Percentiles rank a stretch among this genome's conserved stretches.
Conservation (phyloP, 2,329 filamentous ascomycete genomes). For the Alternaria sp. region DNA sequence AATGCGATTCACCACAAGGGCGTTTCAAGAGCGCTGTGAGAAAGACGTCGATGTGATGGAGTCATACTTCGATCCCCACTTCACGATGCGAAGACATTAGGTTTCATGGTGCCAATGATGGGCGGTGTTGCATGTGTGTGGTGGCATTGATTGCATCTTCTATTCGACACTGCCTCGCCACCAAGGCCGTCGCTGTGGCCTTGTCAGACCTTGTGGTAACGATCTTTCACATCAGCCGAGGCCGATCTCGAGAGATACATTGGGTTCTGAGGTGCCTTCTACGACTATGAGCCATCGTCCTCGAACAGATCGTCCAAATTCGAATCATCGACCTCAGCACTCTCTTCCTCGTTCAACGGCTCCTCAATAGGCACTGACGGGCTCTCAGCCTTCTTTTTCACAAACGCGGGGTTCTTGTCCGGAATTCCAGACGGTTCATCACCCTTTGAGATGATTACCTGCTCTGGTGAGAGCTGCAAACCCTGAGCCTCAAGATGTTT, state of each 20-base stretch:
- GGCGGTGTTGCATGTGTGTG: fast-evolving
- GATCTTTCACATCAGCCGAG: too few species aligned
- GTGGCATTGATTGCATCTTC: neutral
- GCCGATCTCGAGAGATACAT: too few species aligned
- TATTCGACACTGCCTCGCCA: neutral
- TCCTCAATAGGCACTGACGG: too few species aligned
- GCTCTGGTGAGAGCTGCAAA: neutral
- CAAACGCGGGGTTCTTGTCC: neutral
- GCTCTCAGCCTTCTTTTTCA: neutral
- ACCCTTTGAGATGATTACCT: neutral
- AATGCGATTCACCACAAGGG: neutral
- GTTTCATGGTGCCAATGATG: fast-evolving
- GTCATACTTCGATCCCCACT: neutral
- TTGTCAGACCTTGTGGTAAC: neutral
- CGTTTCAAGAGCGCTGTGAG: neutral
- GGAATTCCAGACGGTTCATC: neutral
- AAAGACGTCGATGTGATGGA: neutral
- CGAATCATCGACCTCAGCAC: neutral
- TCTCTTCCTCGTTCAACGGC: neutral
- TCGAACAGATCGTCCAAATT: neutral
- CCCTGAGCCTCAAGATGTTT: neutral
- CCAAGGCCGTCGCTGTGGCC: neutral
- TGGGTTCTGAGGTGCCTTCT: neutral
- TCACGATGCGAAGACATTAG: neutral
- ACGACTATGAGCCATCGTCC: neutral